A percentile compares a stretch with the other conserved stretches of the same genome.
These are phyloP conservation scores for Stagonosporopsis chrysanthemi DNA, from an alignment of 2,329 filamentous ascomycete species.

Conservation along the genomic window DNA sequence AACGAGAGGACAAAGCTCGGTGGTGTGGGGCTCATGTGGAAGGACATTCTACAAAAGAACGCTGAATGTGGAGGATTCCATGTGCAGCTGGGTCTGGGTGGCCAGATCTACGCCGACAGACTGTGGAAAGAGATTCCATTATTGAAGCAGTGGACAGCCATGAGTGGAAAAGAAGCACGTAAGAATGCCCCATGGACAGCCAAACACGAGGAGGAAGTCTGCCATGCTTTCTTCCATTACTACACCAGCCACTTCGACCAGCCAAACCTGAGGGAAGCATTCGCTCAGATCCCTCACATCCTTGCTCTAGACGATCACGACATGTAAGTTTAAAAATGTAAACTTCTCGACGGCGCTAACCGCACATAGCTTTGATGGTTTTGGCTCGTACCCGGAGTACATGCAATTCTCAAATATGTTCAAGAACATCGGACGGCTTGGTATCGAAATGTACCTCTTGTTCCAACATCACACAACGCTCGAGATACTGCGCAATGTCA, in stretches of 20 bases:
- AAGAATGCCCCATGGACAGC: conserved; percentile 93
- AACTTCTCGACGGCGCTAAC: conserved; percentile 14
- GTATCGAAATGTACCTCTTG: conserved; percentile 95
- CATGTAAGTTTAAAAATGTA: conserved; percentile 72
- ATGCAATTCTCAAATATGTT: conserved; percentile 99
- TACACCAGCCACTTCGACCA: conserved; percentile 99
- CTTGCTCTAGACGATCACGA: conserved; percentile 96
- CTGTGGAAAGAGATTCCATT: conserved; percentile 96
- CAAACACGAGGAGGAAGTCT: conserved; percentile 92
- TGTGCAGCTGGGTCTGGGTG: conserved; percentile 87
- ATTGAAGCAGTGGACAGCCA: conserved; percentile 92
- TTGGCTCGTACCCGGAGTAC: conserved; percentile 95
- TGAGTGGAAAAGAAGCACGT: conserved; percentile 90
- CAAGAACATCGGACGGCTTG: conserved; percentile 95
- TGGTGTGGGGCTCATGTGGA: conserved; percentile 97
- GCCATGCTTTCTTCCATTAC: conserved; percentile 97
- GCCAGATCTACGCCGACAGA: conserved; percentile 94
- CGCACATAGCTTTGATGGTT: conserved; percentile 82
- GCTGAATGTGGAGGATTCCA: conserved; percentile 96
- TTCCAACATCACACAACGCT: conserved; percentile 98
- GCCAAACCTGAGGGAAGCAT: conserved; percentile 90
- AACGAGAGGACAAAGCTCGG: conserved; percentile 86
- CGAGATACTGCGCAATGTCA: conserved; percentile 89
- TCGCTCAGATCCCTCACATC: conserved; percentile 95
- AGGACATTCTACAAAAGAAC: conserved; percentile 97